Evolutionary conservation across 768 basidiomycete species (phyloP).

Genomic region (Boletus pseudo-olivaceus): DNA sequence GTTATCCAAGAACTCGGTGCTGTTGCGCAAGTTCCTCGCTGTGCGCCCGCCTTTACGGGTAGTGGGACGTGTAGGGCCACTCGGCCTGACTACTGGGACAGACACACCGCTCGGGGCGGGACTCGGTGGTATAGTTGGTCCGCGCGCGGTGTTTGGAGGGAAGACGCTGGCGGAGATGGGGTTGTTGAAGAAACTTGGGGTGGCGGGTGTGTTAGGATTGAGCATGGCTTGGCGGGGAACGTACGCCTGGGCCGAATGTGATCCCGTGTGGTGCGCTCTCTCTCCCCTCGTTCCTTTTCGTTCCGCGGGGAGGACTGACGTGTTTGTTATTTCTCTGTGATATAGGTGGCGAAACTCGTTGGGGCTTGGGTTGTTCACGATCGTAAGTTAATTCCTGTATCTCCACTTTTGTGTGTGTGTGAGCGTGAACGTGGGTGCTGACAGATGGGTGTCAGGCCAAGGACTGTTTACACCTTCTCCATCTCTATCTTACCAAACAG

Average conservation of each 20-base stretch:
- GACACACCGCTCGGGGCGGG: constrained; percentile 3
- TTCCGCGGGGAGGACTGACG: not conserved
- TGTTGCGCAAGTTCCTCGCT: constrained; percentile 26
- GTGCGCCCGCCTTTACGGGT: constrained; percentile 18
- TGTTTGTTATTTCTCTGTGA: not conserved
- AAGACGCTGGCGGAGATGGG: constrained; percentile 13
- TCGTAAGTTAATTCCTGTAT: constrained; percentile 28
- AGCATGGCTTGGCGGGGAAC: constrained; percentile 54
- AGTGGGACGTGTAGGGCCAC: constrained; percentile 13
- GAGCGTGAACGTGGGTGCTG: not conserved
- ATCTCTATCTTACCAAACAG: constrained; percentile 66
- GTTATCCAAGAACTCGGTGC: constrained; percentile 39
- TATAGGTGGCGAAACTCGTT: constrained; percentile 63
- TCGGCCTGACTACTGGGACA: constrained; percentile 13
- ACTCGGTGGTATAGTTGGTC: not conserved
- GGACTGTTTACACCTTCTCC: constrained; percentile 63
- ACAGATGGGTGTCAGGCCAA: constrained; percentile 44
- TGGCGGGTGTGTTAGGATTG: constrained; percentile 37
- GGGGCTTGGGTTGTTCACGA: constrained; percentile 64
- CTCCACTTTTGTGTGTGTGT: no score
- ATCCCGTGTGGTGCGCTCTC: constrained; percentile 63
- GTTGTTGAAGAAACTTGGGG: constrained; percentile 21
- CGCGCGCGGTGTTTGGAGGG: constrained; percentile 19
- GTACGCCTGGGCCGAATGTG: constrained; percentile 59
- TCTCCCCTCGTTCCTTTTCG: not conserved